Percentiles rank a stretch among this genome's conserved stretches.
These are phyloP conservation scores for Boletus subluridellus DNA, from an alignment of 1,284 basidiomycete genomes.

Conservation along the genomic window DNA sequence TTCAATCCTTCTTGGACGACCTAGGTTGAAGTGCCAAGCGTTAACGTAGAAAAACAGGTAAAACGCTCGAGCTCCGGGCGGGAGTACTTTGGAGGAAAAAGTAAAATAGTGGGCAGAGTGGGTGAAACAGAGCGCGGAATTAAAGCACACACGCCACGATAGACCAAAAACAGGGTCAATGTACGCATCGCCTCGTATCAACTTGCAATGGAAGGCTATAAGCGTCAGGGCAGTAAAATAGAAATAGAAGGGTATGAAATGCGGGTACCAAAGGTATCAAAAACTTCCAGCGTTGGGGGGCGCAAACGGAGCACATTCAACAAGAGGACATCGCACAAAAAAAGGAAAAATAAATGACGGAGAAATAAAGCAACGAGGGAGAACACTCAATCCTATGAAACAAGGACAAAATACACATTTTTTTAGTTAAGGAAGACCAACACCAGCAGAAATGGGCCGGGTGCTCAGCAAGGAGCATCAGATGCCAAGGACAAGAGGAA, in stretches of 20 bases:
- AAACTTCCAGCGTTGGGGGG: constrained; percentile 13
- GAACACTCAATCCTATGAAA: constrained; percentile 3
- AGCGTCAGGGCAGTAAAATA: neutral
- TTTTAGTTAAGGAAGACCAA: neutral
- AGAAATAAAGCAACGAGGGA: neutral
- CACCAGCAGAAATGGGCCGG: neutral
- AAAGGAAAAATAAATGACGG: neutral
- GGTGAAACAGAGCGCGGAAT: neutral
- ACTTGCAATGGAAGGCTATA: neutral
- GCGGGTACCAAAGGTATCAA: constrained; percentile 21
- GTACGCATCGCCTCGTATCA: constrained; percentile 1
- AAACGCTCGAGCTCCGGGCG: constrained; percentile 22
- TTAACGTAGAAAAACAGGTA: constrained; percentile 2
- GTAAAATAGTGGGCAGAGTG: neutral
- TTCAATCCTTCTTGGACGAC: neutral
- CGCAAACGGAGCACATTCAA: neutral
- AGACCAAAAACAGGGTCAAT: neutral
- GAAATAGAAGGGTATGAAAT: constrained; percentile 19
- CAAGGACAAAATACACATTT: constrained; percentile 20
- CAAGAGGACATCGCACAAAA: constrained; percentile 3
- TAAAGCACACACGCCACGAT: neutral
- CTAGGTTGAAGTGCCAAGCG: constrained; percentile 4
- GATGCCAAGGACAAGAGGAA: neutral
- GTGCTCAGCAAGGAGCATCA: neutral
- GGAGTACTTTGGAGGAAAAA: neutral